Conservation (phyloP, 176 grass and related monocot species). For the Rhynchospora breviuscula region DNA sequence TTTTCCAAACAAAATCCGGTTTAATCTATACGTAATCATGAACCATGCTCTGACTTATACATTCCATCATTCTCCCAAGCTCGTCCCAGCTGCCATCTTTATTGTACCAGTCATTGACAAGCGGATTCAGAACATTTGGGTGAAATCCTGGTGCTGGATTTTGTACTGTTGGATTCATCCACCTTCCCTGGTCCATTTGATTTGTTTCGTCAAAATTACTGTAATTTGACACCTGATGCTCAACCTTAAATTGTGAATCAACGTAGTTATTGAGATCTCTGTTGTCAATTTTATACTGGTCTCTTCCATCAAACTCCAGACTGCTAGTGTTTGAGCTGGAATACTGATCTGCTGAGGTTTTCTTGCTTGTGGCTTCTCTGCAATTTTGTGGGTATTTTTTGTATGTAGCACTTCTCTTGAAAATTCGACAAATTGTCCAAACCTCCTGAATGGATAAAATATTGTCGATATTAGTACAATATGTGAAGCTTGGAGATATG, state of each 20-base stretch:
- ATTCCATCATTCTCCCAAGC: slow-evolving; percentile 59
- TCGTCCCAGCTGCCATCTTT: slow-evolving; percentile 56
- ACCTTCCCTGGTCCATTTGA: slow-evolving; percentile 31
- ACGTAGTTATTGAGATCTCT: slow-evolving; percentile 2
- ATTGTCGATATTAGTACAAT: neutral
- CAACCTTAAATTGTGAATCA: neutral
- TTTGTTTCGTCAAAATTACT: slow-evolving; percentile 8
- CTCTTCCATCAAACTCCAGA: slow-evolving; percentile 45
- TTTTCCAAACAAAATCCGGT: neutral
- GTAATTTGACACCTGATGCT: neutral
- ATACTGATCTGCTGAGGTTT: slow-evolving; percentile 6
- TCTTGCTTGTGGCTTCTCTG: slow-evolving; percentile 26
- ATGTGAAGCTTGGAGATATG: neutral
- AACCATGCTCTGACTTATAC: slow-evolving; percentile 23
- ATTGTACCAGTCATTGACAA: slow-evolving; percentile 25
- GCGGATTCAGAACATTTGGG: slow-evolving; percentile 8
- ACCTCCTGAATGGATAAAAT: slow-evolving; percentile 48
- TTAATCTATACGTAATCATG: slow-evolving; percentile 43
- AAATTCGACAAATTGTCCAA: slow-evolving; percentile 89
- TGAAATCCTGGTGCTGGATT: neutral
- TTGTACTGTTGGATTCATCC: slow-evolving; percentile 19
- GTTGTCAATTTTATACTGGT: slow-evolving; percentile 31
- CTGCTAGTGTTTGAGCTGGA: slow-evolving; percentile 52
- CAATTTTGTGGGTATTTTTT: slow-evolving; percentile 41
- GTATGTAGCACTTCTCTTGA: slow-evolving; percentile 47